These are phyloP conservation scores for Sporothrix luriei DNA, from an alignment of 2,329 filamentous ascomycete species.

Conservation along the genomic window DNA sequence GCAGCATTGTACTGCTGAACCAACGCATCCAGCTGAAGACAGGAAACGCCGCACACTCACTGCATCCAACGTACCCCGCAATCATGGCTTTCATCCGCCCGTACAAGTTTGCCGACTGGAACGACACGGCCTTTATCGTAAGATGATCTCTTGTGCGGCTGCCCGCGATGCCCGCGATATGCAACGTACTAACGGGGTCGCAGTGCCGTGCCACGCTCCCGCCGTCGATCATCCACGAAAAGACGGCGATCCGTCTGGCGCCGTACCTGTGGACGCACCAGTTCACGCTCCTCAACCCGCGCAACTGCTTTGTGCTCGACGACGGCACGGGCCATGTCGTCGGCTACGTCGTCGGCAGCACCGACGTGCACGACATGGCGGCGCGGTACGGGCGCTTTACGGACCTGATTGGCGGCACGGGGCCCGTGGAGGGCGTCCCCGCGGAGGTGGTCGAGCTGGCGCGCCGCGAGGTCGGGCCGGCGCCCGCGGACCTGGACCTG, in stretches of 20 bases:
- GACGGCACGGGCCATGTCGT: slow-evolving; percentile 50
- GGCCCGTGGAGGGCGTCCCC: slow-evolving; percentile 1
- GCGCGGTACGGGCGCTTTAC: slow-evolving; percentile 47
- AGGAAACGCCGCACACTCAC: neutral
- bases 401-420: slow-evolving; percentile 37
- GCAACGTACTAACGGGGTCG: neutral
- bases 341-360: slow-evolving; percentile 54
- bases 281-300: slow-evolving; percentile 51
- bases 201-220: slow-evolving; percentile 55
- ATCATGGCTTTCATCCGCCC: slow-evolving; percentile 52
- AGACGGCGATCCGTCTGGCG: slow-evolving; percentile 44
- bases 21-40: neutral
- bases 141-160: slow-evolving; percentile 30
- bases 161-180: too few species aligned
- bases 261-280: slow-evolving; percentile 58
- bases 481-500: slow-evolving; percentile 41
- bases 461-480: slow-evolving; percentile 36
- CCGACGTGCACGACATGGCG: slow-evolving; percentile 49
- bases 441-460: slow-evolving; percentile 31
- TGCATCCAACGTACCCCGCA: neutral
- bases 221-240: slow-evolving; percentile 46
- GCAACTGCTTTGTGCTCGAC: slow-evolving; percentile 53
- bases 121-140: slow-evolving; percentile 49
- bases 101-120: slow-evolving; percentile 47
- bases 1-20: too few species aligned